Evolutionary conservation across 2,329 filamentous ascomycete genomes (phyloP).

Genomic region (Trichoderma oligosporum): DNA sequence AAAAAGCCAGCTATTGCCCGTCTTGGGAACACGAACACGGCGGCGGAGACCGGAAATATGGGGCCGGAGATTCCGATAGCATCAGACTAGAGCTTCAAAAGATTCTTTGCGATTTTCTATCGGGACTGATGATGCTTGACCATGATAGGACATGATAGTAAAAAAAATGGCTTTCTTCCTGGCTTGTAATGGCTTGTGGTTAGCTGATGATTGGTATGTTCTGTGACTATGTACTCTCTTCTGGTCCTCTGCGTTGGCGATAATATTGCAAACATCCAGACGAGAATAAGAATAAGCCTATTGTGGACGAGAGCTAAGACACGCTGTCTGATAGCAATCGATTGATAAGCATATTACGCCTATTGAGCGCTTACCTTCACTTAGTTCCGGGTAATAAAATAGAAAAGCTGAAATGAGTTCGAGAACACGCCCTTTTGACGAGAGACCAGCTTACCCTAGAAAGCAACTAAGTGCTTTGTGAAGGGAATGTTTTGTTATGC

Average conservation of each 20-base stretch:
- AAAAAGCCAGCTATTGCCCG: not conserved
- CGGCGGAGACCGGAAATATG: conserved; percentile 15
- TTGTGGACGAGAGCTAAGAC: not conserved
- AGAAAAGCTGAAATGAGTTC: conserved; percentile 1
- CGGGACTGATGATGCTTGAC: not conserved
- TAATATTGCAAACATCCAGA: too few relatives aligned
- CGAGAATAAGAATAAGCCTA: too few relatives aligned
- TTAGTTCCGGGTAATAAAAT: not conserved
- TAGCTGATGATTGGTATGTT: not conserved
- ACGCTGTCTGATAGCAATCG: not conserved
- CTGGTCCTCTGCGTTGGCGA: not conserved
- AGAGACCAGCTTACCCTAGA: conserved; percentile 1
- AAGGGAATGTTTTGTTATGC: too few relatives aligned
- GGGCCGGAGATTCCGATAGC: conserved; percentile 18
- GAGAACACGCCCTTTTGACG: not conserved
- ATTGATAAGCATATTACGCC: not conserved
- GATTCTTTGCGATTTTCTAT: conserved; percentile 2
- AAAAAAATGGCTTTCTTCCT: not conserved
- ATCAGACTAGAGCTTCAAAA: conserved; percentile 1
- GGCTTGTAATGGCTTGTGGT: not conserved
- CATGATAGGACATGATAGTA: not conserved
- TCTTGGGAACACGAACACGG: conserved; percentile 10
- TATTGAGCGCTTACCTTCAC: not conserved
- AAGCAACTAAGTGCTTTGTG: too few relatives aligned
- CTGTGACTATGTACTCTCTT: too few relatives aligned